Evolutionary conservation across 2,329 filamentous ascomycete genomes (phyloP), one percentile per base, ranked within the genome.

Genomic region (Tolypocladium album): DNA sequence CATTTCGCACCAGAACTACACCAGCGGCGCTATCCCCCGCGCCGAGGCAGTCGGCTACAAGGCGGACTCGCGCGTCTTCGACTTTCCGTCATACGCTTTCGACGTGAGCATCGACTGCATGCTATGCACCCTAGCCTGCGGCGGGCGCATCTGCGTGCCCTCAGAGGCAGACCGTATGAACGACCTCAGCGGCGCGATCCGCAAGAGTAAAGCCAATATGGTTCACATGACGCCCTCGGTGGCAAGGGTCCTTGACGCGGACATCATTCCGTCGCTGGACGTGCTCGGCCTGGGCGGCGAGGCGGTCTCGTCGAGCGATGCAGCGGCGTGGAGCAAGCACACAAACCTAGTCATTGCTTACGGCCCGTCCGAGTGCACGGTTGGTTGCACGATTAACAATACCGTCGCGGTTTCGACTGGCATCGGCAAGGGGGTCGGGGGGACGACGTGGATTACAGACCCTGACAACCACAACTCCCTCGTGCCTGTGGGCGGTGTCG

Each of bases 81-180:
- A 80, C 63, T 80, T 80, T 59, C 75, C 77, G 2, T 79, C 79
- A 1, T 82, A 83, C 62, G 80, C 80, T 11, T 83, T 83, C 61
- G 81, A 83, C 61, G 80, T 80, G 57, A 79, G 78, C 61, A 77
- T 82, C 24, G 77, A 79, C 66, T 81, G 80, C 64, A 82, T 83
- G 74, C 75, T 82, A 15, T 81, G 78, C 60, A 81, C 80, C 0
- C 72, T 83, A n/a, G 72, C 75, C 27, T 68, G 71, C 17, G 80
- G 80, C 34, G 80, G 79, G 4, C 78, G 76, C 57, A 74, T 82
- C 15, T 82, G 79, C 64, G 79, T 84, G 7, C 79, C 82, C 0
- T 82, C 81, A 0, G 81, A 84, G 34, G 75, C 79, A 53, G 77
- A 79, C 56, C 75, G 81, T 2, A 74, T 83, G 64, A 81, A 83